Percentiles rank a stretch among this genome's conserved stretches.
Evolutionary conservation across 441 rosid species (phyloP).

Genomic region (Erodium trifolium): DNA sequence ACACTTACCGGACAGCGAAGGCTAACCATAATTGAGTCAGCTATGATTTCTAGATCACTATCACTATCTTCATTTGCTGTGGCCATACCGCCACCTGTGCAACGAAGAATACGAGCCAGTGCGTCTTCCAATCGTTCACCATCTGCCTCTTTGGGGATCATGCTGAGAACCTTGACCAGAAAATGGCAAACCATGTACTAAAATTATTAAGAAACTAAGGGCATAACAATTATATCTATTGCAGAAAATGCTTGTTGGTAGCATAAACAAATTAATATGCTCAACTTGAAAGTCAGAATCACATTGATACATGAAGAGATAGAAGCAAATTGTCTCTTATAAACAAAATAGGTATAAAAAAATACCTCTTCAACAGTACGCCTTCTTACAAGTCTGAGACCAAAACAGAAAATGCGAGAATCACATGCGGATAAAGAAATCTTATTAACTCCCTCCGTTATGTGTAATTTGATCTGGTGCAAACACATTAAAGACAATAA

Average conservation of each 20-base stretch:
- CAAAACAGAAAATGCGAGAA: constrained; percentile 20
- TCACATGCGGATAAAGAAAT: constrained; percentile 18
- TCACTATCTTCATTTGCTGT: constrained; percentile 23
- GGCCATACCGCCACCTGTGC: constrained; percentile 27
- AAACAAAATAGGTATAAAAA: not conserved
- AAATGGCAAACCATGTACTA: constrained; percentile 6
- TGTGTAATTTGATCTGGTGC: constrained; percentile 13
- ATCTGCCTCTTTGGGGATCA: constrained; percentile 25
- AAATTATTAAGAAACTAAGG: not conserved
- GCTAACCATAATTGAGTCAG: constrained; percentile 23
- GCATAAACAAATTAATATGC: not conserved
- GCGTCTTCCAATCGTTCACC: constrained; percentile 26
- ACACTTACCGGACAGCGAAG: constrained; percentile 30
- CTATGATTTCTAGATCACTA: constrained; percentile 28
- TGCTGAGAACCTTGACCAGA: constrained; percentile 18
- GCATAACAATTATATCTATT: not conserved
- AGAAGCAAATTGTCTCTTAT: not conserved
- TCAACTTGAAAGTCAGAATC: not conserved
- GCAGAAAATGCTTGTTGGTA: not conserved
- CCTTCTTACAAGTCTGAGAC: constrained; percentile 19
- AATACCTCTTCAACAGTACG: constrained; percentile 18
- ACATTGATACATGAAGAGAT: not conserved
- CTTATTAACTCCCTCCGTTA: constrained; percentile 18
- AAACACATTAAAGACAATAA: not conserved
- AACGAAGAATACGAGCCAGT: constrained; percentile 24